Base-by-base conservation (phyloP, 768 basidiomycete genomes). In the Phylloporus sp. region DNA sequence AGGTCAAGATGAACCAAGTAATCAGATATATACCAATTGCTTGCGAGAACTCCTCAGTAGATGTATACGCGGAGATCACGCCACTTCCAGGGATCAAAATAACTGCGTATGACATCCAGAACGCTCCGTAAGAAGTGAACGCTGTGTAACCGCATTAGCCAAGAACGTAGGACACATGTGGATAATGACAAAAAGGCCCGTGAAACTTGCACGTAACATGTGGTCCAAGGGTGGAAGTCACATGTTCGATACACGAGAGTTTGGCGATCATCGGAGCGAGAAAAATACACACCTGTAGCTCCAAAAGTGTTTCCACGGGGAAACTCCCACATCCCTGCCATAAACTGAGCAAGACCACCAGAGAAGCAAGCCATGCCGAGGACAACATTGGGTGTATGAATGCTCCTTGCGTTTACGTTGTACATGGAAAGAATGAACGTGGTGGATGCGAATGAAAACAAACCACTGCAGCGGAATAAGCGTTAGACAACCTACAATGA, bases 291-390 rank as follows among this genome's bases (percentile, higher is more conserved):
- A 86, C 87, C 85, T 26, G 86, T 84, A 11, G 79, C 87, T 58
- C 83, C 85, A 55, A 90, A 88, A 0, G 71, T 73, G 57, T 91
- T 89, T 1, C 84, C 84, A 28, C 77, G 70, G 15, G 82, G 80
- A 70, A 85, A 86, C 68, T 85, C 85, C 90, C 90, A 92, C 86
- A 93, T 91, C 36, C 93, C 93, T 27, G 91, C 92, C 34, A 94
- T 72, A 41, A 95, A 75, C 65, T 95, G 93, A 12, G 78, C 85
- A 28, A 94, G 82, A 53, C 93, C 93, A 56, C 92, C 93, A 55
- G 81, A 81, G 69, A 84, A 88, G 58, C 90, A 63, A 23, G 91
- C 90, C 91, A 95, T 91, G 45, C 91, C 93, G 44, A 92, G 77
- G 43, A 91, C 81, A 26, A 83, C 80, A 52, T 92, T 91, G 35